Conservation (phyloP, 441 rosid genomes). For the Theobroma grandiflorum region DNA sequence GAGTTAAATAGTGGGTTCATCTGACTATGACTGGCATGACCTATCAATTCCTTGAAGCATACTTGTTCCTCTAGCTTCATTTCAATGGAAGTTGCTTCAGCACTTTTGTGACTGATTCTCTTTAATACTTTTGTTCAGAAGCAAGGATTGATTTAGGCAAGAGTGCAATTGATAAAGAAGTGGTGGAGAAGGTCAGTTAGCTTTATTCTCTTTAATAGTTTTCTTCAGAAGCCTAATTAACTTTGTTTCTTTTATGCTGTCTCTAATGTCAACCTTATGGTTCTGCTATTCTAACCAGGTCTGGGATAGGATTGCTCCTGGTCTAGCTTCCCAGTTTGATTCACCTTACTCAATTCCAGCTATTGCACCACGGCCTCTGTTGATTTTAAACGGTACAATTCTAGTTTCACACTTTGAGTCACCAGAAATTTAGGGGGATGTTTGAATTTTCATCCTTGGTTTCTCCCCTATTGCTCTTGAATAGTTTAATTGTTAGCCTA, state of each 20-base stretch:
- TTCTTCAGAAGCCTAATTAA: neutral
- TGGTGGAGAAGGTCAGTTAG: constrained; percentile 72
- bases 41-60: neutral
- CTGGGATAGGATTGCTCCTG: constrained; percentile 95
- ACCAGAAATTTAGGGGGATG: neutral
- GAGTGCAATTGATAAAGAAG: constrained; percentile 71
- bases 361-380: constrained; percentile 75
- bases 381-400: constrained; percentile 72
- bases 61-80: neutral
- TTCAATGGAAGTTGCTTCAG: neutral
- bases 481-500: neutral
- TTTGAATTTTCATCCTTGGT: neutral
- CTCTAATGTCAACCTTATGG: neutral
- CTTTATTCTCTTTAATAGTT: constrained; percentile 6
- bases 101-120: constrained; percentile 3
- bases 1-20: neutral
- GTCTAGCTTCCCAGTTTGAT: constrained; percentile 79
- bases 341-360: constrained; percentile 73
- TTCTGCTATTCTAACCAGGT: constrained; percentile 55
- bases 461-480: neutral
- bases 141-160: constrained; percentile 76
- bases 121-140: constrained; percentile 50
- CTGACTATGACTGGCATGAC: neutral
- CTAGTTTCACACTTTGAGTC: neutral
- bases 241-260: neutral